phyloP scores from a whole-genome alignment of 768 basidiomycete species.

The Tremella fuciformis region DNA sequence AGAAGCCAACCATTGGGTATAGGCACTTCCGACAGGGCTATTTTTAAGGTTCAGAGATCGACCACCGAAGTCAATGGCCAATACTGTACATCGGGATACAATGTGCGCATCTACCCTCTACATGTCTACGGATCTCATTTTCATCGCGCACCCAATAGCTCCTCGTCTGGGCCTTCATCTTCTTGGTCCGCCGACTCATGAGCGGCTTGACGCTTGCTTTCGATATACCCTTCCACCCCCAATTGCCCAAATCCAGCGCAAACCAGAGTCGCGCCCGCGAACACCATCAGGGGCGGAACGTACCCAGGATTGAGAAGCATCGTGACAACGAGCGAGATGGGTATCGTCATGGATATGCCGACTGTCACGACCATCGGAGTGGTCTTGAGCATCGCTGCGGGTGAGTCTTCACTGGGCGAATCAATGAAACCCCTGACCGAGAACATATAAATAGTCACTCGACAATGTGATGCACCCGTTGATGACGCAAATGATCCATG shows the following conservation, averaged over 20 bases:
- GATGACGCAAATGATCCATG: slow-evolving; percentile 57
- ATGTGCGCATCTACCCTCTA: too few species aligned
- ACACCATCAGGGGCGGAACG: slow-evolving; percentile 59
- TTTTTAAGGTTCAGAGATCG: too few species aligned
- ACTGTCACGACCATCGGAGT: slow-evolving; percentile 85
- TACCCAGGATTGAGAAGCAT: slow-evolving; percentile 58
- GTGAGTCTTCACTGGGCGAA: slow-evolving; percentile 52
- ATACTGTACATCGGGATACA: too few species aligned
- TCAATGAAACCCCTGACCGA: slow-evolving; percentile 17
- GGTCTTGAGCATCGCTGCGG: slow-evolving; percentile 84
- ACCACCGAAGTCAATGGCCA: too few species aligned
- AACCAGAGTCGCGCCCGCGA: slow-evolving; percentile 74
- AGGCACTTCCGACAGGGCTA: too few species aligned
- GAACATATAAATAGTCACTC: slow-evolving; percentile 65
- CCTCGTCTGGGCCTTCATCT: too few species aligned
- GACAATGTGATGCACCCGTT: slow-evolving; percentile 80
- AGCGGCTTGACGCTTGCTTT: slow-evolving; percentile 20
- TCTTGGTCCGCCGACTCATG: too few species aligned
- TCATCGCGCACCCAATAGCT: too few species aligned
- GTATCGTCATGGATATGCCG: slow-evolving; percentile 89
- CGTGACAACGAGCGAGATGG: slow-evolving; percentile 82
- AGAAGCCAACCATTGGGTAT: too few species aligned
- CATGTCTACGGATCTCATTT: too few species aligned
- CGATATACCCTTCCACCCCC: slow-evolving; percentile 55
- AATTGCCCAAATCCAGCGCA: slow-evolving; percentile 72